Base-by-base conservation (phyloP, 164 flowering plant genomes). In the Stephania yunnanensis region DNA sequence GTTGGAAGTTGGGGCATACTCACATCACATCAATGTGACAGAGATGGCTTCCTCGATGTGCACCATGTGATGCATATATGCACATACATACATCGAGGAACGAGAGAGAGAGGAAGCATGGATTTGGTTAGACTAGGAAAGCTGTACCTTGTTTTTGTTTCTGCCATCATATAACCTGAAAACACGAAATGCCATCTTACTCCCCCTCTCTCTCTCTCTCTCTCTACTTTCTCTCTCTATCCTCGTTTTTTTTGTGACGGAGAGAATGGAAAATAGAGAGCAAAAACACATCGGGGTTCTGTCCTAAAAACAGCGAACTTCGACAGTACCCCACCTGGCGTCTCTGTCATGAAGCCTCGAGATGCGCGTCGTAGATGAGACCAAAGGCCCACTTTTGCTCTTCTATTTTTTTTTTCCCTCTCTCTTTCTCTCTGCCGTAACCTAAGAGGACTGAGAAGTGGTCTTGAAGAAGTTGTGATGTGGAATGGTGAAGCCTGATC, bases 401-500 rank as follows among this genome's bases (percentile, higher is more conserved):
- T 71, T 42, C 48, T 17, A 64, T 42, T 68, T 61, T 25, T 74
- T 74, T 29, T 65, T 9, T 50, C 44, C 53, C 46, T 68, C 75
- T 46, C 73, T 69, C 73, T 75, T 68, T 63, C 74, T 66, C 72
- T 64, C 73, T 46, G 6, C 74, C 42, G 8, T 73, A 61, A 44
- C 67, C 29, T 71, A 13, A 48, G 75, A 74, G 77, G 68, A 25
- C 55, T 52, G 36, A 50, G 42, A 25, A 25, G 9, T 53, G 13
- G 61, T 53, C 19, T 4, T 53, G 42, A 36, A 36, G 42, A 36
- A 36, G 42, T 74, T 74, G 85, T 86, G 82, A 88, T 90, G 91
- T 81, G 86, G 83, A 87, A 85, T 82, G 83, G 79, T 78, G 91
- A 82, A 76, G 91, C 92, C 90, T 88, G 90, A 88, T 90, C 85